Evolutionary conservation across 2,329 filamentous ascomycete genomes (phyloP), one percentile per base, ranked within the genome.

Genomic region (Fonsecaea nubica): DNA sequence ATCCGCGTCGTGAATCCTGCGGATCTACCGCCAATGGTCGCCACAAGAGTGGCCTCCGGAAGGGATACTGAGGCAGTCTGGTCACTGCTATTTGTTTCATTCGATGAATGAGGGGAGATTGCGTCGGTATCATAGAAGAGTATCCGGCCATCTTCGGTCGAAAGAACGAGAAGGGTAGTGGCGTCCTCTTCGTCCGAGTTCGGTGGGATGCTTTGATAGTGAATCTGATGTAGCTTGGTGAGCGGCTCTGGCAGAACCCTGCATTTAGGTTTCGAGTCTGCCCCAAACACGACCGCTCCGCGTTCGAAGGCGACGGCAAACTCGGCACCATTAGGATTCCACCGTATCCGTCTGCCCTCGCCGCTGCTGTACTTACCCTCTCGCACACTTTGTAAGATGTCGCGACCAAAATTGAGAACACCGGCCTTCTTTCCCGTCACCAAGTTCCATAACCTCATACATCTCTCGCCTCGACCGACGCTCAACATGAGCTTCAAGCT

Each of bases 401-500:
- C 86, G 64, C 86, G 85, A 71, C 86, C 86, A 77, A 98, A 98
- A 76, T 92, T 95, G 72, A 99, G 81, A 60, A 97, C 93, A 35
- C 93, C 92, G 0, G 93, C 93, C 81, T 97, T 97, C 81, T 94
- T 96, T 15, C 93, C 95, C 2, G 94, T 98, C 71, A 98, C 93
- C 70, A 99, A 78, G 75, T 99, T 98, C 95, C 95, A 99, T 71
- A 98, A 79, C 70, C 95, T 84, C 91, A 99, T 96, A 75, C 90
- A 92, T 71, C 88, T 89, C 81, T 99, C 95, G 71, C 93, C 93
- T 74, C 90, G 92, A 72, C 92, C 90, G 8, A 98, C 93, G 73
- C 88, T 96, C 67, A 99, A 88, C 92, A 98, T 97, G 58, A 99
- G 83, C 81, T 97, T 98, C 86, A 96, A 92, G 77, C 92, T 96